These are phyloP conservation scores for Endocarpon pusillum DNA, from an alignment of 495 filamentous ascomycete genomes.

Conservation along the genomic window DNA sequence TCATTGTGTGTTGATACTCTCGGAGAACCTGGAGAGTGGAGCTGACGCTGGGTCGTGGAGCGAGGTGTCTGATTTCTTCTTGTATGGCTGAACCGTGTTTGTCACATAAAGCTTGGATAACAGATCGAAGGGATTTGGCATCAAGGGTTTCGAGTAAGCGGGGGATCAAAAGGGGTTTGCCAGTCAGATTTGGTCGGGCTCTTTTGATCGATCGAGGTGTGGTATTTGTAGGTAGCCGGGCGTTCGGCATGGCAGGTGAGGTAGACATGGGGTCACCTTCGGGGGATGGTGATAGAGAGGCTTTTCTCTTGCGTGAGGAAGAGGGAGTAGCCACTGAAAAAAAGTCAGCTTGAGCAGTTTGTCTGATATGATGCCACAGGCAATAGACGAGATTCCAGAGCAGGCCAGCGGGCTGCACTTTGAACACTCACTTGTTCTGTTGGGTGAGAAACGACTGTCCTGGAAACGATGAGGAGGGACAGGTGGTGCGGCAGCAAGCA, in stretches of 20 bases:
- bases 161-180: conserved; percentile 62
- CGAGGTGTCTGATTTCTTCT: conserved; percentile 66
- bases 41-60: conserved; percentile 66
- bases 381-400: not conserved
- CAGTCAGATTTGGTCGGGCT: conserved; percentile 48
- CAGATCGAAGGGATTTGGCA: conserved; percentile 57
- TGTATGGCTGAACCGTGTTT: conserved; percentile 61
- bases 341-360: conserved; percentile 10
- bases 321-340: conserved; percentile 35
- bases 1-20: conserved; percentile 62
- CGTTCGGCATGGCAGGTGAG: conserved; percentile 54
- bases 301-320: conserved; percentile 67
- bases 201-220: conserved; percentile 45
- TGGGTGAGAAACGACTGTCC: conserved; percentile 48
- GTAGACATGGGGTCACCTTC: conserved; percentile 68
- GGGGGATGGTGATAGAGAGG: conserved; percentile 55
- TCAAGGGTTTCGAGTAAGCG: conserved; percentile 84
- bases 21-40: conserved; percentile 64
- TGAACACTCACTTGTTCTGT: conserved; percentile 45
- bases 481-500: conserved; percentile 41
- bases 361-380: not conserved
- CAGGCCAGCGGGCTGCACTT: not conserved
- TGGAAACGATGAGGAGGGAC: conserved; percentile 66
- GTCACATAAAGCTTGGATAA: conserved; percentile 77
- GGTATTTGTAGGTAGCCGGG: conserved; percentile 45